phyloP scores from a whole-genome alignment of 345 rosid species.

The Gossypium rotundifolium region DNA sequence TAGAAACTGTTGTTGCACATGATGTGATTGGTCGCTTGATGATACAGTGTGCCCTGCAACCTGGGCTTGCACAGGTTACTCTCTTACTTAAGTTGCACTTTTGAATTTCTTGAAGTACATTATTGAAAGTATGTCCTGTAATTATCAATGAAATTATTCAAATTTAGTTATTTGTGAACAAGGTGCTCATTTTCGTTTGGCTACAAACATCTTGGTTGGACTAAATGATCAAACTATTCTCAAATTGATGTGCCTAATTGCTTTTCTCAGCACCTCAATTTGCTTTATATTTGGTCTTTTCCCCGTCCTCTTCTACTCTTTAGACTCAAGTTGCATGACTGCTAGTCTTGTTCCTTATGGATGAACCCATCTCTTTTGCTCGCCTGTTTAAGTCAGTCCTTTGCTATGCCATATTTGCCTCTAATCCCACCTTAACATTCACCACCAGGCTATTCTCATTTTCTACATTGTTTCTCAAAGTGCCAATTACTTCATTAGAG shows the following conservation, averaged over 20 bases:
- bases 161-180: neutral
- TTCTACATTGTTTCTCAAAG: neutral
- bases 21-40: slow-evolving; percentile 94
- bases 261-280: neutral
- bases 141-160: neutral
- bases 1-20: slow-evolving; percentile 92
- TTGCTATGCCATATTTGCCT: neutral
- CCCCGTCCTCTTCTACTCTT: neutral
- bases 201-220: neutral
- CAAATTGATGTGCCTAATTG: neutral
- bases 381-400: neutral
- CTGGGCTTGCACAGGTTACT: slow-evolving; percentile 87
- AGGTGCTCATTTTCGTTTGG: neutral
- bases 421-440: neutral
- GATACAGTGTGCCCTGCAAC: slow-evolving; percentile 93
- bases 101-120: neutral
- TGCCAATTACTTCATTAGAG: neutral
- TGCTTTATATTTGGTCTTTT: neutral
- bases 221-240: neutral
- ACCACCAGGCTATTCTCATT: neutral
- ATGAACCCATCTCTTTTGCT: neutral
- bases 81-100: slow-evolving; percentile 23
- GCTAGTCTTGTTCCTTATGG: neutral
- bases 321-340: neutral
- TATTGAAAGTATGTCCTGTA: neutral